These are phyloP conservation scores for Schizosaccharomyces versatilis DNA, from an alignment of 1,139 yeast species.

Conservation along the genomic window DNA sequence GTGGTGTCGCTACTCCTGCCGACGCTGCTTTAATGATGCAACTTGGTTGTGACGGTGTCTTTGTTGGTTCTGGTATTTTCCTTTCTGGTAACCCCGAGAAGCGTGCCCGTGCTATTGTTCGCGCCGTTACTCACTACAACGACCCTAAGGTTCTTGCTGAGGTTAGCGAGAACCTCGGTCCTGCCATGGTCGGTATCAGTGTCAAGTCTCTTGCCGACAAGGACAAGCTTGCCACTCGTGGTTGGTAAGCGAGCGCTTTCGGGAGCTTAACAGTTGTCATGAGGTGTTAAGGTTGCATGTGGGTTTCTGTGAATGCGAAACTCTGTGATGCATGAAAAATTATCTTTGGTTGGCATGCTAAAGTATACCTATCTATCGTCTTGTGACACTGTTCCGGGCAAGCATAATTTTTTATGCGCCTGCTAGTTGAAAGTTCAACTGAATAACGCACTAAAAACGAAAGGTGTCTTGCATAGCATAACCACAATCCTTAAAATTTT, in stretches of 20 bases:
- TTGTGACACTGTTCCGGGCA: no score
- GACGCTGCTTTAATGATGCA: conserved; percentile 82
- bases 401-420: no score
- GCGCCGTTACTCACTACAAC: conserved; percentile 54
- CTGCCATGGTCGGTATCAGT: conserved; percentile 50
- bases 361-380: no score
- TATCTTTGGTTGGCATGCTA: no score
- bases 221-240: conserved; percentile 32
- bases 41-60: conserved; percentile 77
- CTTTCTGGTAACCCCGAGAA: conserved; percentile 52
- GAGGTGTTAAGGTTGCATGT: no score
- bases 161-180: conserved; percentile 54
- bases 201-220: conserved; percentile 28
- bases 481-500: no score
- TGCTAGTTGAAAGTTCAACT: no score
- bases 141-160: conserved; percentile 46
- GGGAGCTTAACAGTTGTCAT: no score
- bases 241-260: conserved; percentile 23
- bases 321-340: no score
- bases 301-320: no score
- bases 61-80: conserved; percentile 80
- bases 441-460: no score
- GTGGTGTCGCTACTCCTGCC: conserved; percentile 77
- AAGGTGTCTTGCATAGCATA: no score
- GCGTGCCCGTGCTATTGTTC: conserved; percentile 60